A percentile compares a stretch with the other conserved stretches of the same genome.
phyloP scores from a whole-genome alignment of 441 rosid genomes.

The Kokia cookei region DNA sequence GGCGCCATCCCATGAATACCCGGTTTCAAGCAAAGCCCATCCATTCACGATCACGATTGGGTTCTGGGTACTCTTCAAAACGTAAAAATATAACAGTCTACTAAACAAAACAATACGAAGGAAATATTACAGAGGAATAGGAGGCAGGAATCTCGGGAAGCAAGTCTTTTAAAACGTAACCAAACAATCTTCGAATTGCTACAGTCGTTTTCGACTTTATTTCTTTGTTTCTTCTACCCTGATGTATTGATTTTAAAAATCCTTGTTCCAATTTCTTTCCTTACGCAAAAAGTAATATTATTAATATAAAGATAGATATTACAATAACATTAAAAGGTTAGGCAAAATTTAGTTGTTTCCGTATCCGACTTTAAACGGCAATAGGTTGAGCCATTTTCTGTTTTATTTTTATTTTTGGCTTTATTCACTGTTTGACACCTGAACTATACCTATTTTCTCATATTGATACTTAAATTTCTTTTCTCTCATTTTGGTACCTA shows the following conservation, averaged over 20 bases:
- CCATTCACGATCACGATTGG: conserved; percentile 30
- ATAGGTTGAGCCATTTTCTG: conserved; percentile 1
- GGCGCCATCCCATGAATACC: conserved; percentile 57
- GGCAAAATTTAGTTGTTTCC: conserved; percentile 3
- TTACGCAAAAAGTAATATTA: background rate
- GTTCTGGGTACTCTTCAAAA: background rate
- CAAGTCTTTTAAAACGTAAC: conserved; percentile 14
- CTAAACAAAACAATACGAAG: background rate
- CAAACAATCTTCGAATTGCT: conserved; percentile 27
- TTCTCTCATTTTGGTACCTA: too few relatives aligned
- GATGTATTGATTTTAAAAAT: background rate
- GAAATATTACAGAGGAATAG: background rate
- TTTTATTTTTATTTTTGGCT: too few relatives aligned
- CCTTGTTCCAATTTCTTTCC: background rate
- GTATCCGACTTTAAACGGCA: background rate
- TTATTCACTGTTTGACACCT: too few relatives aligned
- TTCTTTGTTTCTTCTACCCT: background rate
- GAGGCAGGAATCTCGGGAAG: conserved; percentile 1
- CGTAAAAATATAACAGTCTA: background rate
- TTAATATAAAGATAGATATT: background rate
- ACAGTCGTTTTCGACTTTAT: background rate
- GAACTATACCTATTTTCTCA: too few relatives aligned
- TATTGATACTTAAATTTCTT: too few relatives aligned
- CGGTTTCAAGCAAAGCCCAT: conserved; percentile 52
- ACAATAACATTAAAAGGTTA: background rate